phyloP scores from a whole-genome alignment of 345 rosid species.

The Euphorbia tirucalli region DNA sequence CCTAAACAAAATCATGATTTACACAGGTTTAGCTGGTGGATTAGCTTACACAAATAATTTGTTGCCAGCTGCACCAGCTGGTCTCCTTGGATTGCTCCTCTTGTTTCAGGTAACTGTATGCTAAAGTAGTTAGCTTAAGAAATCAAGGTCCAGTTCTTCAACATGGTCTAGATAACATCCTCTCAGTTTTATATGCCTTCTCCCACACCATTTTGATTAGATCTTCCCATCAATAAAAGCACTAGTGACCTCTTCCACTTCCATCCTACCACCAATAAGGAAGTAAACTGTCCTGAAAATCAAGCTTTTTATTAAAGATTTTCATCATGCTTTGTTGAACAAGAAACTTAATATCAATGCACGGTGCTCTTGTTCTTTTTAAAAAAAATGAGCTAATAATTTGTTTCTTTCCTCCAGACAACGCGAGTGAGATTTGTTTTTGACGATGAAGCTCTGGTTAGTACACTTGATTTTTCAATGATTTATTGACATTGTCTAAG shows the following conservation, averaged over 20 bases:
- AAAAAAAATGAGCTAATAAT: conserved; percentile 16
- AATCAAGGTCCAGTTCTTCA: neutral
- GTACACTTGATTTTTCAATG: conserved; percentile 23
- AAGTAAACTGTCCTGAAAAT: neutral
- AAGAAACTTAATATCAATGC: neutral
- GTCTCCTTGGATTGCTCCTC: conserved; percentile 67
- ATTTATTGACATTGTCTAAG: neutral
- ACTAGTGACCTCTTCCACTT: too few relatives aligned
- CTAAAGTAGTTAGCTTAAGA: neutral
- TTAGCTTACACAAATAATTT: conserved; percentile 57
- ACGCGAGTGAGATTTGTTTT: conserved; percentile 76
- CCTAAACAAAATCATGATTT: conserved; percentile 9
- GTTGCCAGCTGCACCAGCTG: conserved; percentile 63
- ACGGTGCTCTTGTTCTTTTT: neutral
- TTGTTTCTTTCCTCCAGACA: conserved; percentile 44
- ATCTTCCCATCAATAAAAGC: too few relatives aligned
- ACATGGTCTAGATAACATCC: neutral
- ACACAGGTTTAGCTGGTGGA: conserved; percentile 62
- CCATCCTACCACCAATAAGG: neutral
- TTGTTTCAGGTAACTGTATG: conserved; percentile 55
- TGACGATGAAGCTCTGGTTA: conserved; percentile 61
- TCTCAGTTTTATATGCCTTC: neutral
- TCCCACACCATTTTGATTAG: neutral
- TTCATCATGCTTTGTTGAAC: neutral
- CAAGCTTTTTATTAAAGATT: neutral